phyloP scores from a whole-genome alignment of 2,329 filamentous ascomycete genomes.

The Sordariomycetes sp. region DNA sequence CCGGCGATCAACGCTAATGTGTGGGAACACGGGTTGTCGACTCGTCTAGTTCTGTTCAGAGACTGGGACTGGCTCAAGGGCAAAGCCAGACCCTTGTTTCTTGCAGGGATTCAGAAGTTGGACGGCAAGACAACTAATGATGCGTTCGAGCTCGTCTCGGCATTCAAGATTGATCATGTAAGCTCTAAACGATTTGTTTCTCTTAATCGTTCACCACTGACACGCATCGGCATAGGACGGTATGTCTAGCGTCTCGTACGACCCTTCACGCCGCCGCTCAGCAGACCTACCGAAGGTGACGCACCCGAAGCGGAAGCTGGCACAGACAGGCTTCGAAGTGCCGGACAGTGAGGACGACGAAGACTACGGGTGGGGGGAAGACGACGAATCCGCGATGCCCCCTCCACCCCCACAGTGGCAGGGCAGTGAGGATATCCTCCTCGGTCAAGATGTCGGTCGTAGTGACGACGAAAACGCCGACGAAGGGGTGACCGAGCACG shows the following conservation, averaged over 20 bases:
- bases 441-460: slow-evolving; percentile 35
- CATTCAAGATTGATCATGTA: slow-evolving; percentile 41
- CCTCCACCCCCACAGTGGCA: slow-evolving; percentile 57
- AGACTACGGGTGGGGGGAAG: slow-evolving; percentile 64
- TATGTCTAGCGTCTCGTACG: slow-evolving; percentile 29
- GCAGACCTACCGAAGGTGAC: slow-evolving; percentile 22
- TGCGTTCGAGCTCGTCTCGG: slow-evolving; percentile 31
- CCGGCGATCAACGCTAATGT: slow-evolving; percentile 66
- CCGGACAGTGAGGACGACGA: slow-evolving; percentile 58
- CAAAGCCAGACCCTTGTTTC: slow-evolving; percentile 38
- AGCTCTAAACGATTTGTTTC: slow-evolving; percentile 6
- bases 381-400: slow-evolving; percentile 53
- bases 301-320: slow-evolving; percentile 54
- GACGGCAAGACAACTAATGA: slow-evolving; percentile 39
- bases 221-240: slow-evolving; percentile 29
- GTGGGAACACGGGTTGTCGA: slow-evolving; percentile 74
- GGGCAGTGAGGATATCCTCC: slow-evolving; percentile 54
- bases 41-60: slow-evolving; percentile 67
- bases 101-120: slow-evolving; percentile 57
- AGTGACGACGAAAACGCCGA: slow-evolving; percentile 25
- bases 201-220: neutral
- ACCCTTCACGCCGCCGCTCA: slow-evolving; percentile 26
- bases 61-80: slow-evolving; percentile 55
- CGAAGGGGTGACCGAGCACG: no score
- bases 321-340: slow-evolving; percentile 48